Evolutionary conservation across 352 stramenopile genomes (phyloP), one percentile per base, ranked within the genome.

Genomic region (Pythium volutum): DNA sequence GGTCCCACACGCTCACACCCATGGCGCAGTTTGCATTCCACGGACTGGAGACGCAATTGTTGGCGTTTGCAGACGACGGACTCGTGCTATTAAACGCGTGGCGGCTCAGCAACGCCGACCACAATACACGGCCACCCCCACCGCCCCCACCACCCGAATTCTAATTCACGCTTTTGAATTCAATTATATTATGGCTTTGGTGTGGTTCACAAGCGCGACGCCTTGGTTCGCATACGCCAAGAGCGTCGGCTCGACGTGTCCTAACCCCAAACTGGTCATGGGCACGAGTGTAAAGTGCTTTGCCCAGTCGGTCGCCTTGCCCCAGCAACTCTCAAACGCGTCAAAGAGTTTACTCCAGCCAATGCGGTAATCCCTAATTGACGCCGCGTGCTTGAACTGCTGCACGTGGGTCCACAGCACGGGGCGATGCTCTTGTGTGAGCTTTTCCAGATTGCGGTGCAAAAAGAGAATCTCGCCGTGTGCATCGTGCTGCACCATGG

Each of bases 401-500:
- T 67, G 52, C 3, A 70, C 43, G 31, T 72, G 65, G 4, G 42
- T 57, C 60, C 60, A 67, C 20, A 67, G 22, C 9, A 12, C n/a
- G 8, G 25, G 34, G 10, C 34, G 29, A 25, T 23, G 9, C 27
- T 31, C 7, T 11, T 36, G 8, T 2, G 31, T 36, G 14, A 67
- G 45, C 26, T 67, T 67, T 20, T 54, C n/a, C 55, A 53, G 54
- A 45, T 74, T 74, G 26, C 63, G 67, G 53, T 16, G 20, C n/a
- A 39, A 71, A 36, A 56, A 56, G n/a, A 56, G 16, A 23, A 61
- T 61, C 26, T 56, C 29, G 6, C 49, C 27, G 12, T 29, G 1
- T 4, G 62, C 42, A 36, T 77, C 70, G 58, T 75, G 60, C 50
- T 77, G 70, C 12, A 77, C 70, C 57, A 77, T 75, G 14, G 61